Evolutionary conservation across 306 rosid species (phyloP), one percentile per base, ranked within the genome.

Genomic region (Lagenaria siceraria): DNA sequence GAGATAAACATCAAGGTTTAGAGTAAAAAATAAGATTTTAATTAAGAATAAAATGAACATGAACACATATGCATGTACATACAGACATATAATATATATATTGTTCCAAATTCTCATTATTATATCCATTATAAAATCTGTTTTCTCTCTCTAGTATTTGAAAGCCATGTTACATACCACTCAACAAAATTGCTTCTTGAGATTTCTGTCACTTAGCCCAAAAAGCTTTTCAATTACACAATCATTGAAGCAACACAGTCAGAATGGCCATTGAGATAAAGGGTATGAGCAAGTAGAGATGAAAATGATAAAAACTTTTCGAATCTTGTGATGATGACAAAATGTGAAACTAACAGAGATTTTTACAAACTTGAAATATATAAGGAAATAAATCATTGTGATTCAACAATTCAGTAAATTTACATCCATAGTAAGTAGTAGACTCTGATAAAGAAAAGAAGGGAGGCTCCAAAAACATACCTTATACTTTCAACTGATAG

Each of bases 241-340:
- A 22, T 69, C 56, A 69, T 69, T 42, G 75, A n/a, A 69, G 75
- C 55, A 69, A 69, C 75, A 66, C 51, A 40, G n/a, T 38, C 73
- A 40, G 73, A 66, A 38, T 65, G 29, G 73, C 9, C 51, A 65
- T 35, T 64, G 74, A 36, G 74, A 40, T 18, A 68, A 38, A 68
- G 29, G 53, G 25, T 35, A 29, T 10, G 52, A 35, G 25, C 46
- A 63, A 8, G 46, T n/a, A 22, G 42, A 42, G 53, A n/a, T 40
- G 12, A 42, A 68, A 66, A 65, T 63, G 73, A 65, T 27, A 27
- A 43, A 65, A 43, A 5, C 51, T 69, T 21, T 69, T 35, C 75
- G n/a, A 22, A 42, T 21, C 54, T 25, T 22, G 55, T 43, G 21
- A 70, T 70, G 58, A 46, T 71, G 42, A 71, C 58, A 71, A 71